phyloP scores from a whole-genome alignment of 2,329 filamentous ascomycete genomes.

The Pseudogymnoascus sp. region DNA sequence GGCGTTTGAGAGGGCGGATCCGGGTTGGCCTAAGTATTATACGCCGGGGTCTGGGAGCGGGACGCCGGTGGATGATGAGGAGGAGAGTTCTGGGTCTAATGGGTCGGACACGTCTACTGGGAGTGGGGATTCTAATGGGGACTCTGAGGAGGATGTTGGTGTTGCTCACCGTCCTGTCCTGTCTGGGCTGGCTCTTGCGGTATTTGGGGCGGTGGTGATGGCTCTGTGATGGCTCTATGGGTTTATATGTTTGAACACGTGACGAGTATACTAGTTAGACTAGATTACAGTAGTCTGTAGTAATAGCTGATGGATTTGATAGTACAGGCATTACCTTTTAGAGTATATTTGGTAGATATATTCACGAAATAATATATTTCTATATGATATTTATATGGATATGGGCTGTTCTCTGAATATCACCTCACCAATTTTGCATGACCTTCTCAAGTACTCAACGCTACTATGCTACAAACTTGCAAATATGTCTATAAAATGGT shows the following conservation, averaged over 20 bases:
- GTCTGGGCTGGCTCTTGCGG: not conserved
- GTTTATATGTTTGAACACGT: too few relatives aligned
- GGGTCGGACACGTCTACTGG: not conserved
- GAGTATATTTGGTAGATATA: not conserved
- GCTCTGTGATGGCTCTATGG: not conserved
- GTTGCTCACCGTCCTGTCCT: not conserved
- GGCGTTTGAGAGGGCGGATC: not conserved
- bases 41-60: not conserved
- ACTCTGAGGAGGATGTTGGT: not conserved
- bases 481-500: not conserved
- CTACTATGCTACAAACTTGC: not conserved
- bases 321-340: too few relatives aligned
- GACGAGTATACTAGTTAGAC: too few relatives aligned
- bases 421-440: not conserved
- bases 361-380: not conserved
- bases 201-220: not conserved
- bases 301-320: too few relatives aligned
- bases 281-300: too few relatives aligned
- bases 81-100: not conserved
- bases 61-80: not conserved
- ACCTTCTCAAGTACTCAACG: not conserved
- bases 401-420: not conserved
- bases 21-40: not conserved
- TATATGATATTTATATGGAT: not conserved
- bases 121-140: not conserved